Conservation (phyloP, 2,329 filamentous ascomycete genomes). For the Ceratocystis harringtonii region DNA sequence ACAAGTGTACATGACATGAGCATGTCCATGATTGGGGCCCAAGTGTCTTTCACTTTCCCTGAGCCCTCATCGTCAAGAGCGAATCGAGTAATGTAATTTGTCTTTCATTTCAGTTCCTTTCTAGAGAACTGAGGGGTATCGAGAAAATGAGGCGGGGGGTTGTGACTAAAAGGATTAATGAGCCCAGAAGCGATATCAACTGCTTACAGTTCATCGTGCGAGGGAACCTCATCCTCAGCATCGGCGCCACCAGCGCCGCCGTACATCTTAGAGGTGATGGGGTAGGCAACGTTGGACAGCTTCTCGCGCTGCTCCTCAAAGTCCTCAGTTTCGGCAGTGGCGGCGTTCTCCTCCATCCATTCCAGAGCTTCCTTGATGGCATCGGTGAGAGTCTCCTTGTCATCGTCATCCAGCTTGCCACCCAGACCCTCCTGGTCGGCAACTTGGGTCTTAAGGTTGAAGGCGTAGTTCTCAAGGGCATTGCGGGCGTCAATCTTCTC, state of each 20-base stretch:
- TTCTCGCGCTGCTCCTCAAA: conserved; percentile 99
- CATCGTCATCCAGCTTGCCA: conserved; percentile 95
- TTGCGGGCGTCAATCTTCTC: conserved; percentile 96
- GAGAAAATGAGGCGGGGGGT: background rate
- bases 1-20: background rate
- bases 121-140: conserved; percentile 9
- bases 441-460: conserved; percentile 98
- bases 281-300: conserved; percentile 89
- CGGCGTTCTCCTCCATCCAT: conserved; percentile 92
- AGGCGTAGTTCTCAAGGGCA: conserved; percentile 96
- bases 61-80: background rate
- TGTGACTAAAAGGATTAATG: background rate
- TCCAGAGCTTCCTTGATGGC: conserved; percentile 94
- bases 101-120: conserved; percentile 17
- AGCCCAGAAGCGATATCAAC: conserved; percentile 12
- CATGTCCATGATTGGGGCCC: background rate
- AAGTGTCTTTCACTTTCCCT: background rate
- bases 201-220: conserved; percentile 67
- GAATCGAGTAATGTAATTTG: conserved; percentile 17
- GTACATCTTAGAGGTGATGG: conserved; percentile 98
- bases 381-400: conserved; percentile 92
- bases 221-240: conserved; percentile 52
- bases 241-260: conserved; percentile 46
- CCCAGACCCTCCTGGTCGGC: conserved; percentile 93
- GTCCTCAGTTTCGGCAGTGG: conserved; percentile 75